A percentile compares a stretch with the other conserved stretches of the same genome.
Conservation (phyloP, 2,329 filamentous ascomycete genomes). For the Chrysoporthe austroafricana region DNA sequence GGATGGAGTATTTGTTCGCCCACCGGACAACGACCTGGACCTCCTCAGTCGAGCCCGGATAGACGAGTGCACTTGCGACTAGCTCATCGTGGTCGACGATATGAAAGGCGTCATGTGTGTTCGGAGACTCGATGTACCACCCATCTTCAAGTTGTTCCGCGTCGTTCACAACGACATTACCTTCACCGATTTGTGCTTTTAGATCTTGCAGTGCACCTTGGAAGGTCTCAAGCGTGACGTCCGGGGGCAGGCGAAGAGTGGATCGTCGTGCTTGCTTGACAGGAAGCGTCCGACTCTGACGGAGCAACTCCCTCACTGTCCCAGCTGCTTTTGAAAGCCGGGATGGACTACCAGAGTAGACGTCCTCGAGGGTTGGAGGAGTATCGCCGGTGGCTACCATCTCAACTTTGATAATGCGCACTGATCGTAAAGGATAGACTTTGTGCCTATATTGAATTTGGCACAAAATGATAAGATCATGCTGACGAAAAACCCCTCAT, state of each 20-base stretch:
- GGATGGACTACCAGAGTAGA: conserved; percentile 34
- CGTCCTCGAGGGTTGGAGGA: conserved; percentile 32
- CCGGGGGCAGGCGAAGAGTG: conserved; percentile 35
- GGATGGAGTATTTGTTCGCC: conserved; percentile 49
- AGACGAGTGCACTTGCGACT: conserved; percentile 47
- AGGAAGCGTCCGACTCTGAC: conserved; percentile 34
- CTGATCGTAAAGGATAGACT: not conserved
- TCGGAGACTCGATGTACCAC: conserved; percentile 40
- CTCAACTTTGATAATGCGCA: not conserved
- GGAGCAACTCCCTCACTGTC: conserved; percentile 30
- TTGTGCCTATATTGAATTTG: not conserved
- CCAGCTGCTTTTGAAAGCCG: conserved; percentile 34
- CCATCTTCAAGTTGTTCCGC: conserved; percentile 38
- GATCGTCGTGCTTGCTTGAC: conserved; percentile 29
- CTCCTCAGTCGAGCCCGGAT: conserved; percentile 43
- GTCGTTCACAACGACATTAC: conserved; percentile 40
- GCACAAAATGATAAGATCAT: not conserved
- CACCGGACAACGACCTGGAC: conserved; percentile 51
- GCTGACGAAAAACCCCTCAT: not conserved
- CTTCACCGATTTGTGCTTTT: conserved; percentile 34
- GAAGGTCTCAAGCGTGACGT: conserved; percentile 33
- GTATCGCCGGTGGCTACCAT: conserved; percentile 10
- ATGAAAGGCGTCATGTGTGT: conserved; percentile 49
- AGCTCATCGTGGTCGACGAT: conserved; percentile 47
- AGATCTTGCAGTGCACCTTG: conserved; percentile 39